Base-by-base conservation (phyloP, 2,329 filamentous ascomycete species). In the Phoma herbarum region DNA sequence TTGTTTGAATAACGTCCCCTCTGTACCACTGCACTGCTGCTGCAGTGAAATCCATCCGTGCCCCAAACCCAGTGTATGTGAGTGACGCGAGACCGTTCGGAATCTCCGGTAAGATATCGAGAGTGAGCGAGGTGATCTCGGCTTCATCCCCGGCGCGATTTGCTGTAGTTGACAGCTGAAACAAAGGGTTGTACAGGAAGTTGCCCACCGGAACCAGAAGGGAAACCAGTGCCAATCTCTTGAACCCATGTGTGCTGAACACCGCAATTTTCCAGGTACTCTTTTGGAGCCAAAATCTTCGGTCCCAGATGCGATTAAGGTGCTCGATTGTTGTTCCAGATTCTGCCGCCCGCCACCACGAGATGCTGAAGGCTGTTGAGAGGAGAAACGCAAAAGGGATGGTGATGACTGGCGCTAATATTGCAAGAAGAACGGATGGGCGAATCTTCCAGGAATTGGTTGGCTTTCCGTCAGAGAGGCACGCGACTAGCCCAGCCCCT, bases 301-400 rank as follows among this genome's bases (percentile, higher is more conserved):
- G 44, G 18, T 55, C 52, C 52, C 52, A 55, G n/a, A 55, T 49
- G 20, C 44, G 52, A 31, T 55, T 49, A 1, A 55, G 45, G 22
- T 55, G 44, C 25, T 55, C 52, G 14, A 43, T 44, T 2, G 44
- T 55, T 16, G 44, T 55, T 6, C 52, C 44, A n/a, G 52, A 47
- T 18, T 49, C 44, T n/a, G 35, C 44, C 18, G 52, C 52, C 31
- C 52, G 49, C 35, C 52, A 55, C 45, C 45, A 55, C 4, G 44
- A 25, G 18, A 55, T 42, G 14, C 35, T 49, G 39, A 55, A 48
- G 16, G 52, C 52, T 26, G 45, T 49, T 6, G 44, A 43, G 8
- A 55, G n/a, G 6, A 49, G n/a, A 6, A 43, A 49, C 1, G 44
- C 45, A 10, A 49, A 35, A 1, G 35, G 49, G 11, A 55, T 16